These are phyloP conservation scores for Trichoderma asperellum DNA, from an alignment of 2,329 filamentous ascomycete genomes.

Conservation along the genomic window DNA sequence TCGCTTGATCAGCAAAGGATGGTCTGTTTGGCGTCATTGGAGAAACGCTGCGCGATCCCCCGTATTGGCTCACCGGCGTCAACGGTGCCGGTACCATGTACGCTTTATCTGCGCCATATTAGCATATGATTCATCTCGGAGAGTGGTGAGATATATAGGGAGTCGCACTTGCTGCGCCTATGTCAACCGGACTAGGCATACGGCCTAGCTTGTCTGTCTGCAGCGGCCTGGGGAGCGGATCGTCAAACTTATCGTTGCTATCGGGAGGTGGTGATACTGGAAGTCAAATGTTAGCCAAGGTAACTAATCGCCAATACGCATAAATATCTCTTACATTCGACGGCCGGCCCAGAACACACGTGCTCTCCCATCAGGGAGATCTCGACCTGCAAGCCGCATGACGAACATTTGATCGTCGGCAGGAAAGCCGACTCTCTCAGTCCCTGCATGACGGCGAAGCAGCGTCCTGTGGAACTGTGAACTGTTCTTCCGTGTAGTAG, in stretches of 20 bases:
- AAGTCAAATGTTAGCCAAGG: conserved; percentile 18
- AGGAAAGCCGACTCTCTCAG: conserved; percentile 70
- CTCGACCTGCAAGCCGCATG: conserved; percentile 75
- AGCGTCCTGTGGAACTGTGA: neutral
- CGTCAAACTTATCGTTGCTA: conserved; percentile 37
- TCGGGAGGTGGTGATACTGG: conserved; percentile 48
- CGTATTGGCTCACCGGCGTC: conserved; percentile 65
- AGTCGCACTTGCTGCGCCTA: conserved; percentile 56
- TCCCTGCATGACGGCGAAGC: conserved; percentile 48
- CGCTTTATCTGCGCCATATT: conserved; percentile 51
- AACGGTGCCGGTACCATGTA: conserved; percentile 61
- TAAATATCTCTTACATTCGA: conserved; percentile 49
- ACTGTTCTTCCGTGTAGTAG: conserved; percentile 12
- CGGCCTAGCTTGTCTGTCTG: conserved; percentile 45
- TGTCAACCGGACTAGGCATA: conserved; percentile 55
- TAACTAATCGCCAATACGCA: neutral
- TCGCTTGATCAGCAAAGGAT: conserved; percentile 48
- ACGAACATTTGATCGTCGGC: conserved; percentile 86
- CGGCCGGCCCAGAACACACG: conserved; percentile 61
- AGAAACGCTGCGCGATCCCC: conserved; percentile 65
- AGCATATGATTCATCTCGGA: conserved; percentile 24
- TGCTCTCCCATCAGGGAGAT: conserved; percentile 88
- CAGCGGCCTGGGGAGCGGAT: conserved; percentile 35
- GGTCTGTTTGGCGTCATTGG: conserved; percentile 59
- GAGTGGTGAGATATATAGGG: neutral